Base-by-base conservation (phyloP, 345 rosid species). In the Eucalyptus cladocalyx region DNA sequence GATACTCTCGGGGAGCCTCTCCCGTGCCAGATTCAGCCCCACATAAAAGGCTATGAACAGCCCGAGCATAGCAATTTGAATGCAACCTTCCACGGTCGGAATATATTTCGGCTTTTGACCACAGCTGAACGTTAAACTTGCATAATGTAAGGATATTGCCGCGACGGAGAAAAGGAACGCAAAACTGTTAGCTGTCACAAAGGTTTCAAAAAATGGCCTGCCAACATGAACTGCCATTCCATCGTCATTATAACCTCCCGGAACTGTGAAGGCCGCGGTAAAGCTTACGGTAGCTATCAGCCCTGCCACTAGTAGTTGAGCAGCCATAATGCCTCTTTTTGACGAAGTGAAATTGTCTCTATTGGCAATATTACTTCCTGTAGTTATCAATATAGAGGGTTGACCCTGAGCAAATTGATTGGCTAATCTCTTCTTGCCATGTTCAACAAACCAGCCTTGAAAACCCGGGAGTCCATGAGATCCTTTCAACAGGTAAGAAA, bases 151-250 rank as follows among this genome's bases (percentile, higher is more conserved):
- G 10, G 0, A 8, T 54, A 54, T 54, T 54, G 58, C 58, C 26
- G 0, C 0, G 58, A 0, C 9, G 26, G 58, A 54, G 58, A 54
- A 54, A 54, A 21, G 0, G 58, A 54, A 54, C 58, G 58, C 58
- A 0, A 54, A 21, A 21, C 0, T 8, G 58, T 19, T 54, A 54
- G 58, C 0, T 1, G 0, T 51, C 54, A 51, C 54, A 51, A 51
- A 51, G 54, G 54, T 17, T 15, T 0, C 6, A 16, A 50, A 50
- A 50, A 50, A 50, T 50, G 54, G 54, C 69, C 69, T 62, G 16
- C 69, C 69, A 62, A 0, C 1, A 62, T 3, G 34, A 62, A 30
- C 30, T 28, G 69, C 69, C 69, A 30, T 62, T 30, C 69, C 69
- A 14, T 62, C 69, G 8, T 30, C n/a, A 16, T 13, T 28, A 14